Conservation (phyloP, 23 red algal genomes). For the Gracilariopsis chorda region DNA sequence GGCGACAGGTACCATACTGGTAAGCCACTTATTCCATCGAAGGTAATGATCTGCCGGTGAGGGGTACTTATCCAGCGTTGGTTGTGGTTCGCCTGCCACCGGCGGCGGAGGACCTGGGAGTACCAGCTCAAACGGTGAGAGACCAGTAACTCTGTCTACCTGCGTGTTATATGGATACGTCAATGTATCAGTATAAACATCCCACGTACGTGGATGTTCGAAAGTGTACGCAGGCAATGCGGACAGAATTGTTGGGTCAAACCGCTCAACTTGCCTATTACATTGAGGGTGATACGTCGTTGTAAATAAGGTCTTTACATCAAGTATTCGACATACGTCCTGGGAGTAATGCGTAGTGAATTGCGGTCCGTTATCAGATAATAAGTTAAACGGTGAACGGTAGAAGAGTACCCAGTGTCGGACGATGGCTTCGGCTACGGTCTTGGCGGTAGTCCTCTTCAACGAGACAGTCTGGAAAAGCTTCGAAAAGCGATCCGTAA, state of each 20-base stretch:
- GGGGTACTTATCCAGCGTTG: no score
- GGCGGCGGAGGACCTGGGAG: not conserved
- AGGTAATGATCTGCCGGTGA: no score
- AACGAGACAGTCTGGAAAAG: not conserved
- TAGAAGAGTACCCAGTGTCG: not conserved
- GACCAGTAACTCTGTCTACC: not conserved
- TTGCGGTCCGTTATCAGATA: conserved; percentile 18
- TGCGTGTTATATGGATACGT: not conserved
- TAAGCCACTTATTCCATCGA: no score
- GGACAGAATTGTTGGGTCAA: not conserved
- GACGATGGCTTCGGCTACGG: not conserved
- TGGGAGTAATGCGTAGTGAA: conserved; percentile 12
- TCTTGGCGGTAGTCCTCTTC: not conserved
- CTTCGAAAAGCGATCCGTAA: conserved; percentile 7
- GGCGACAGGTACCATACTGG: no score
- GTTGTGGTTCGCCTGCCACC: not conserved
- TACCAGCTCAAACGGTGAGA: not conserved
- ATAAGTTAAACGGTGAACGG: not conserved
- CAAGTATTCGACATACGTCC: not conserved
- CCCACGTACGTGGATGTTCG: not conserved
- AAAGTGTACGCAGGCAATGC: not conserved
- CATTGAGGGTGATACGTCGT: conserved; percentile 25
- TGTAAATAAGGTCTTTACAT: not conserved
- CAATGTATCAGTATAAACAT: not conserved
- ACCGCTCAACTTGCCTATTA: conserved; percentile 37